Percentiles rank a stretch among this genome's conserved stretches.
Conservation (phyloP, 371 early-diverging fungal species). For the Saksenaea oblongispora region DNA sequence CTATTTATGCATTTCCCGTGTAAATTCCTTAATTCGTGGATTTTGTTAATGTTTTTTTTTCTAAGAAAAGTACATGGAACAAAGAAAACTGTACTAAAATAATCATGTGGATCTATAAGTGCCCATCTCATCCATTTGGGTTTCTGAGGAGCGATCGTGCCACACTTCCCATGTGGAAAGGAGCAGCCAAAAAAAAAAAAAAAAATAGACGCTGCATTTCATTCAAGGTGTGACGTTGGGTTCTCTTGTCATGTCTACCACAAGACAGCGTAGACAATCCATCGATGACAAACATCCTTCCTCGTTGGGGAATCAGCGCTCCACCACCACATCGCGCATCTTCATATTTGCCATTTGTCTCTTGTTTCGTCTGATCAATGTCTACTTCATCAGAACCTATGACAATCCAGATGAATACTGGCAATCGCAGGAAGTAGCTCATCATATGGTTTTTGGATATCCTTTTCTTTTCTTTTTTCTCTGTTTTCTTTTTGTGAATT, state of each 20-base stretch:
- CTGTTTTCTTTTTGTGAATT: not conserved
- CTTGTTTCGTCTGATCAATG: slow-evolving; percentile 65
- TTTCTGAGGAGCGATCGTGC: too few species aligned
- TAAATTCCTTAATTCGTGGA: not conserved
- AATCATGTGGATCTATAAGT: too few species aligned
- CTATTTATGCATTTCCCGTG: not conserved
- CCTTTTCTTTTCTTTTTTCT: slow-evolving; percentile 30
- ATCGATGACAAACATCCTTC: not conserved
- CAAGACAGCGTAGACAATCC: not conserved
- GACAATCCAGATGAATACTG: slow-evolving; percentile 91
- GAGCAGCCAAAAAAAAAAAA: too few species aligned
- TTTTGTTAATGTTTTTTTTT: not conserved
- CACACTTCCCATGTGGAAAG: too few species aligned
- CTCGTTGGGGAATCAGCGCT: slow-evolving; percentile 5
- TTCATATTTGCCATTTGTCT: slow-evolving; percentile 51
- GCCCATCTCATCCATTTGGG: too few species aligned
- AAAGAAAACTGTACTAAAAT: too few species aligned
- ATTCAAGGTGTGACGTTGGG: not conserved
- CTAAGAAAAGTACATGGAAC: not conserved
- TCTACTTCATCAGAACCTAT: slow-evolving; percentile 66
- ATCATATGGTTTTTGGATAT: slow-evolving; percentile 75
- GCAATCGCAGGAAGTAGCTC: slow-evolving; percentile 89
- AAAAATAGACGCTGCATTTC: too few species aligned
- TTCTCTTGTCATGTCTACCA: not conserved
- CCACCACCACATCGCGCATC: slow-evolving; percentile 20